Percentiles rank a stretch among this genome's conserved stretches.
Evolutionary conservation across 345 rosid species (phyloP).

Genomic region (Heritiera fomes): DNA sequence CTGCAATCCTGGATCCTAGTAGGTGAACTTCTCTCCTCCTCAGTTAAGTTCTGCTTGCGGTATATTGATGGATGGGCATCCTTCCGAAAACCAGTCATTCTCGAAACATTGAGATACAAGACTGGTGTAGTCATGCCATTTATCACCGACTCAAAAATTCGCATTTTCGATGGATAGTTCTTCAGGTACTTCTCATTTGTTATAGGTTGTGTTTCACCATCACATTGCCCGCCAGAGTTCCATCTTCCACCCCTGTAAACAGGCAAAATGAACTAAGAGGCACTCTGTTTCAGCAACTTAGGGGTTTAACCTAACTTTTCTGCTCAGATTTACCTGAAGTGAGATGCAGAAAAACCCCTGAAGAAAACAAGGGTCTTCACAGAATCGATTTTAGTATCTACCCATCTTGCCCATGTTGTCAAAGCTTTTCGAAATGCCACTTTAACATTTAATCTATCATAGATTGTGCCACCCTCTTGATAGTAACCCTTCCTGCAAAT

Average conservation of each 20-base stretch:
- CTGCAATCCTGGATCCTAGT: conserved; percentile 45
- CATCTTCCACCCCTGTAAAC: conserved; percentile 48
- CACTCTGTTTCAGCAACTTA: too few species aligned
- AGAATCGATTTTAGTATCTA: conserved; percentile 40
- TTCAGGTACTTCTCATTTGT: conserved; percentile 23
- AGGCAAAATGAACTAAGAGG: neutral
- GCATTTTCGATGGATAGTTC: conserved; percentile 41
- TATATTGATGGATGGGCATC: conserved; percentile 51
- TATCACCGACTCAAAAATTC: conserved; percentile 36
- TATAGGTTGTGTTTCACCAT: conserved; percentile 39
- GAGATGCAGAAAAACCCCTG: conserved; percentile 44
- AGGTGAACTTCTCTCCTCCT: conserved; percentile 33
- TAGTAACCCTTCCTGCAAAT: conserved; percentile 44
- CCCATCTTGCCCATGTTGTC: conserved; percentile 52
- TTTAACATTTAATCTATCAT: conserved; percentile 33
- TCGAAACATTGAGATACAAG: conserved; percentile 41
- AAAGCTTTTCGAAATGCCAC: conserved; percentile 45
- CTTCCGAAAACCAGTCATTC: conserved; percentile 45
- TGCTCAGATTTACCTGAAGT: conserved; percentile 36
- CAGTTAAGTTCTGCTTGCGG: conserved; percentile 30
- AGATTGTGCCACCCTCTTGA: conserved; percentile 45
- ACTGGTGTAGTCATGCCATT: conserved; percentile 38
- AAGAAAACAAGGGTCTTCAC: conserved; percentile 43
- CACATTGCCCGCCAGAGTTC: conserved; percentile 51
- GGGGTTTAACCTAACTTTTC: neutral